phyloP scores from a whole-genome alignment of 768 basidiomycete species.

The Chalciporus chontae region DNA sequence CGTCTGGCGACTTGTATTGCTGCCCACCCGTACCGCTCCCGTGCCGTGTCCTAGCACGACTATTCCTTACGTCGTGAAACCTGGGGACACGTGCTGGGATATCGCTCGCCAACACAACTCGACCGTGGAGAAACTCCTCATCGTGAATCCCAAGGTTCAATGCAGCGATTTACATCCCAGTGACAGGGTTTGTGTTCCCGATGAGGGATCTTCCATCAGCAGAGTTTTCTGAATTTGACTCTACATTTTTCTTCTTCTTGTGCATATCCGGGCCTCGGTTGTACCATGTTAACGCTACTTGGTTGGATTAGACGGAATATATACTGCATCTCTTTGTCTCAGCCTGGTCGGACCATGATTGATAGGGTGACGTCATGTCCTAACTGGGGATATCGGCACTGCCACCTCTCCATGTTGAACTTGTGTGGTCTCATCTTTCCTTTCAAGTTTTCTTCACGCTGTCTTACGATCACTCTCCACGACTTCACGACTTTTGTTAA shows the following conservation, averaged over 20 bases:
- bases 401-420: slow-evolving; percentile 26
- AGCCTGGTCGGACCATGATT: not conserved
- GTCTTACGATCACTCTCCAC: slow-evolving; percentile 21
- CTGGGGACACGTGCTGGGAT: slow-evolving; percentile 67
- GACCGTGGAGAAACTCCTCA: slow-evolving; percentile 47
- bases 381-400: slow-evolving; percentile 11
- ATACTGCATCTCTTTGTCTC: not conserved
- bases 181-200: slow-evolving; percentile 56
- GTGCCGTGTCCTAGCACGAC: slow-evolving; percentile 35
- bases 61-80: slow-evolving; percentile 44
- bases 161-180: slow-evolving; percentile 63
- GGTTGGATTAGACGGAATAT: not conserved
- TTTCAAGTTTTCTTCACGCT: not conserved
- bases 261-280: slow-evolving; percentile 5
- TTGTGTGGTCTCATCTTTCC: slow-evolving; percentile 7
- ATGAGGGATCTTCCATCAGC: slow-evolving; percentile 33
- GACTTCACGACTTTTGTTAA: slow-evolving; percentile 26
- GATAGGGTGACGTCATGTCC: slow-evolving; percentile 25
- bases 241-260: not conserved
- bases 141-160: slow-evolving; percentile 48
- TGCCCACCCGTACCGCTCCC: slow-evolving; percentile 26
- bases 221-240: slow-evolving; percentile 22
- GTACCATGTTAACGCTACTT: slow-evolving; percentile 14
- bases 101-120: slow-evolving; percentile 48
- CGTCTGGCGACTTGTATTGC: slow-evolving; percentile 57